Evolutionary conservation across 2,329 filamentous ascomycete species (phyloP), one percentile per base, ranked within the genome.

Genomic region (Pseudocercospora macadamiae): DNA sequence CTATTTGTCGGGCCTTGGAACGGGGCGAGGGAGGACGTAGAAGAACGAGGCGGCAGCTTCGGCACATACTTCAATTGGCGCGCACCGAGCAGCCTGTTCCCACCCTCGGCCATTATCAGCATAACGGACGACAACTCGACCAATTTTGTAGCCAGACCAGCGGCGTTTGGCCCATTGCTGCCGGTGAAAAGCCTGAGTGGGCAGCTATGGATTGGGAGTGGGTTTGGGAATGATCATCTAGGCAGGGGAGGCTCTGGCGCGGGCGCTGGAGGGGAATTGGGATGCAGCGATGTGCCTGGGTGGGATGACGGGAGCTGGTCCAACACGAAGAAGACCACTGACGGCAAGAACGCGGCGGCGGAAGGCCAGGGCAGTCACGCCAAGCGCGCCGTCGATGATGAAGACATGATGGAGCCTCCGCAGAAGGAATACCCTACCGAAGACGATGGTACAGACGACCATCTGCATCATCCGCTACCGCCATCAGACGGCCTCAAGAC

Each of bases 61-160:
- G 71, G 73, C 32, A 69, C 79, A 28, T 72, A 78, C 62, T 81
- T 80, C 68, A 79, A 77, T 59, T 81, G 80, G 73, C 76, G 77
- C n/a, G 76, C 76, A 8, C 80, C 93, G 0, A 90, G 93, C 64
- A 92, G 91, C 18, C 86, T 99, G 19, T 99, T 99, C 73, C 93
- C 93, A 3, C 93, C 93, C 3, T 96, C 95, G 64, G 95, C 95
- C 48, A 90, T 96, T 69, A 97, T 99, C 73, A 96, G 91, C 74
- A 83, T 99, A 62, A 96, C 93, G 70, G 92, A 97, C 75, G 95
- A 99, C 76, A 99, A 99, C 76, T 96, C 91, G 66, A 99, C 95
- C 10, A 96, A 96, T 67, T 99, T 99, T 77, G 83, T 96, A 55
- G 93, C 95, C 42, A 84, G 95, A 49, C 95, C 95, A 60, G 95